Conservation (phyloP, 2,329 filamentous ascomycete genomes). For the Stemphylium vesicarium region DNA sequence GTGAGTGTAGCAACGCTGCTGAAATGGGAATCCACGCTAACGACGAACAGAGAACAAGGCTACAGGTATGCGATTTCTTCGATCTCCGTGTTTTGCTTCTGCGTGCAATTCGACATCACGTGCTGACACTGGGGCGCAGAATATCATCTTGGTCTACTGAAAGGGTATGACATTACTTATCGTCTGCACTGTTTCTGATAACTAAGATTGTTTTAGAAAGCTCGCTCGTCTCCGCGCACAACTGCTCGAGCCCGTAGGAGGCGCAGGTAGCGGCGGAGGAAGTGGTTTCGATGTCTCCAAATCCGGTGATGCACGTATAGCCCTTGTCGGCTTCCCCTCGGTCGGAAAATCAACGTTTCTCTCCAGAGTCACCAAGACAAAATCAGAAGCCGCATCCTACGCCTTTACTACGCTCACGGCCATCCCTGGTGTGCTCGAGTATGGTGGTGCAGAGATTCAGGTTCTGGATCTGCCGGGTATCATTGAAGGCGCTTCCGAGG, state of each 20-base stretch:
- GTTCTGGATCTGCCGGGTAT: conserved; percentile 97
- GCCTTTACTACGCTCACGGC: conserved; percentile 97
- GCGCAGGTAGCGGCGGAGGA: conserved; percentile 77
- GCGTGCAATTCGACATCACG: conserved; percentile 24
- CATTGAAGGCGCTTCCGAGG: conserved; percentile 94
- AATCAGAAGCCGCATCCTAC: conserved; percentile 94
- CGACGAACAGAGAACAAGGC: conserved; percentile 86
- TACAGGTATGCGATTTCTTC: conserved; percentile 71
- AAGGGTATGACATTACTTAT: conserved; percentile 68
- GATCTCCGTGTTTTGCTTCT: neutral
- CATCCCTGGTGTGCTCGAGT: conserved; percentile 96
- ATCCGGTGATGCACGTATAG: conserved; percentile 93
- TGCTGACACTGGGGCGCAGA: conserved; percentile 64
- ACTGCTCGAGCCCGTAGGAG: conserved; percentile 85
- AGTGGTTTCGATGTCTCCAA: conserved; percentile 90
- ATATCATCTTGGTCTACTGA: conserved; percentile 96
- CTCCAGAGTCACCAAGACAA: conserved; percentile 98
- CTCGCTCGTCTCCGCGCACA: conserved; percentile 93
- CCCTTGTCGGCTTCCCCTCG: conserved; percentile 97
- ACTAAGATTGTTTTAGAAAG: conserved; percentile 66
- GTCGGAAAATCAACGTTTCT: conserved; percentile 98
- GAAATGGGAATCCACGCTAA: conserved; percentile 40
- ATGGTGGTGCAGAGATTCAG: conserved; percentile 97
- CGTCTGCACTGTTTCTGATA: too few relatives aligned
- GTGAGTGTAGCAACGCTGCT: conserved; percentile 59